Evolutionary conservation across 257 asterid genomes (phyloP).

Genomic region (Gynochthodes officinalis): DNA sequence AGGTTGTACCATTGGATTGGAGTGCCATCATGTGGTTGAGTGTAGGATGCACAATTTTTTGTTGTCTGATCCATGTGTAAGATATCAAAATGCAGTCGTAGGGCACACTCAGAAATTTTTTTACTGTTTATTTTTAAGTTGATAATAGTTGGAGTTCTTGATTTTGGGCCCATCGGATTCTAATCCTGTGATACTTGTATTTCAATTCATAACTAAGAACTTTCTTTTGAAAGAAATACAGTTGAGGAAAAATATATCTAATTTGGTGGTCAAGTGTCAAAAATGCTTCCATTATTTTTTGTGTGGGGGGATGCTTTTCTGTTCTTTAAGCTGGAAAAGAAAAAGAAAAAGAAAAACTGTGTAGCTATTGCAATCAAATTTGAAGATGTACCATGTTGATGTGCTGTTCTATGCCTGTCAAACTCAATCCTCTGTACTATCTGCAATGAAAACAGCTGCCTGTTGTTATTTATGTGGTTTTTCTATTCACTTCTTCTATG

Average conservation of each 20-base stretch:
- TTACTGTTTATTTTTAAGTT: neutral
- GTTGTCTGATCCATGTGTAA: neutral
- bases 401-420: too few species aligned
- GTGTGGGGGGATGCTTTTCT: neutral
- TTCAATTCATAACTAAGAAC: neutral
- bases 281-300: too few species aligned
- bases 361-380: neutral
- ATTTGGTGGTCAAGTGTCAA: too few species aligned
- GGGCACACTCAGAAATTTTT: neutral
- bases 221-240: neutral
- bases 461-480: neutral
- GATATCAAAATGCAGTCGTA: neutral
- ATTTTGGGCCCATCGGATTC: neutral
- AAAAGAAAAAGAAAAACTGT: neutral
- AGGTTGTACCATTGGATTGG: neutral
- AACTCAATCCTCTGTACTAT: neutral
- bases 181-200: neutral
- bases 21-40: neutral
- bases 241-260: too few species aligned
- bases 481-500: slow-evolving; percentile 14
- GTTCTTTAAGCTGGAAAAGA: too few species aligned
- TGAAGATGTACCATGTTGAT: neutral
- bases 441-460: neutral
- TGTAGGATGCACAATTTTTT: neutral
- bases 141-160: neutral